Evolutionary conservation across 2,329 filamentous ascomycete species (phyloP), one percentile per base, ranked within the genome.

Genomic region (Nothopassalora personata): DNA sequence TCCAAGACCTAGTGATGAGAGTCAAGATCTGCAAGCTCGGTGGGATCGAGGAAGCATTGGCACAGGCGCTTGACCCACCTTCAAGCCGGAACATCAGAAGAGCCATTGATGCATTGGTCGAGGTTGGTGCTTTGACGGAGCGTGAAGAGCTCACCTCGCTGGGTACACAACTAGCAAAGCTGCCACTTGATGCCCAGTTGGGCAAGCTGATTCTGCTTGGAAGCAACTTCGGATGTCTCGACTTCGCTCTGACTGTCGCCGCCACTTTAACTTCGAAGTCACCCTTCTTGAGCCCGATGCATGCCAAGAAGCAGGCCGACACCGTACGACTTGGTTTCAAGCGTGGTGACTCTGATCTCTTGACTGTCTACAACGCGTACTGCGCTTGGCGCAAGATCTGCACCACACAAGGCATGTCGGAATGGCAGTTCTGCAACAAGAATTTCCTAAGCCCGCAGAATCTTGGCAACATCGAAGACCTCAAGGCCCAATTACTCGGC

Each of bases 11-110:
- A 10, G 91, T 96, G 5, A 92, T 99, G 72, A 86, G 94, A 8
- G 92, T 97, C 65, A 99, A 99, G 76, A 96, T 97, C 49, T 99
- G 93, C 79, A 96, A 95, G 70, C 83, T 99, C 47, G 94, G 94
- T 10, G 88, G 90, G 45, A 96, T 97, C 56, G 93, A 97, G 71
- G 85, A 93, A 67, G 97, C 92, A 0, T 80, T 99, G 9, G 84
- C 88, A 23, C 86, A 92, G 73, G 94, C 94, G 3, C 80, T 99
- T 15, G 94, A 99, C 71, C 88, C 93, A 0, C 94, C 94, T 0
- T 92, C 89, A 0, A 81, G 89, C 0, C 96, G 93, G 76, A 99
- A 97, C 67, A 95, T 99, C 51, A 87, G 91, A 27, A 86, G 93
- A 36, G 93, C 94, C 0, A 88, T 99, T 56, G 93, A 97, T 72